Percentiles rank a stretch among this genome's conserved stretches.
Conservation (phyloP, 768 basidiomycete genomes). For the Pleurotus citrinopileatus region DNA sequence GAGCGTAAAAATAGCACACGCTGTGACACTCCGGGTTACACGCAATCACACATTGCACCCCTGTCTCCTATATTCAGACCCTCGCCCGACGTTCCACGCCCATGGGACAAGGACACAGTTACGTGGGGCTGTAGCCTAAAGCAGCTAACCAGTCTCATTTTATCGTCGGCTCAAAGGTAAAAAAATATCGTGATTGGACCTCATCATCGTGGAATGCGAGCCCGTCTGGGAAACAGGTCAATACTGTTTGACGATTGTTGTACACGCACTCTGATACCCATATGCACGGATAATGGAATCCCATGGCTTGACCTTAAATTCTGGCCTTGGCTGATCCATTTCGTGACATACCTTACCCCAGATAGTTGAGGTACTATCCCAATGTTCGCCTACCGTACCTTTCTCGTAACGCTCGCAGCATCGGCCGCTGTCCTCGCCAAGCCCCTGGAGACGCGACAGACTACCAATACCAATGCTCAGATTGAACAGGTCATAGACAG, state of each 20-base stretch:
- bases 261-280: neutral
- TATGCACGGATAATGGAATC: neutral
- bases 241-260: neutral
- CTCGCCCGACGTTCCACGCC: slow-evolving; percentile 3
- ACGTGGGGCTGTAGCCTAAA: slow-evolving; percentile 1
- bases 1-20: neutral
- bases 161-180: neutral
- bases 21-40: slow-evolving; percentile 4
- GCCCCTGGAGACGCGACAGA: slow-evolving; percentile 25
- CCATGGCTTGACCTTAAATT: slow-evolving; percentile 5
- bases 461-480: slow-evolving; percentile 29
- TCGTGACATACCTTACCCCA: neutral
- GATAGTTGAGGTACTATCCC: slow-evolving; percentile 2
- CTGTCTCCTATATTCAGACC: neutral
- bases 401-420: slow-evolving; percentile 24
- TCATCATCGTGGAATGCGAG: neutral
- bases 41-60: slow-evolving; percentile 4
- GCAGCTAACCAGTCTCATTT: neutral
- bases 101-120: neutral
- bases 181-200: neutral
- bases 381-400: slow-evolving; percentile 28
- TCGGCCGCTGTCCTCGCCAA: slow-evolving; percentile 25
- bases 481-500: slow-evolving; percentile 24
- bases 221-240: neutral
- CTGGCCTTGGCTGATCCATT: neutral